These are phyloP conservation scores for Chalciporus piperatus DNA, from an alignment of 768 basidiomycete species.

Conservation along the genomic window DNA sequence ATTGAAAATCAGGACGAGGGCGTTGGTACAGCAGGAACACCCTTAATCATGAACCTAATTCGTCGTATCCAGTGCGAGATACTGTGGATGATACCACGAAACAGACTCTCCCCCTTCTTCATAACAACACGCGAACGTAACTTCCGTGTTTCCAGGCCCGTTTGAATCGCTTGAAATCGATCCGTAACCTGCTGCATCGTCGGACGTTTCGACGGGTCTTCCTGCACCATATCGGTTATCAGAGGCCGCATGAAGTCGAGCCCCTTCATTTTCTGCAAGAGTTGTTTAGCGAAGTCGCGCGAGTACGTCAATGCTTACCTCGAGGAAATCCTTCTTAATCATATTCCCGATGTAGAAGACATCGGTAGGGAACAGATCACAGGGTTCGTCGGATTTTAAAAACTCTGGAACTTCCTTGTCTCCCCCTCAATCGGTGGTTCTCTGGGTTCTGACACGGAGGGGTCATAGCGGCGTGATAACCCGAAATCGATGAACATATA, in stretches of 20 bases:
- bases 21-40: conserved; percentile 20
- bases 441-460: conserved; percentile 19
- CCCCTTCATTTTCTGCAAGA: neutral
- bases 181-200: conserved; percentile 35
- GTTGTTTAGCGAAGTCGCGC: neutral
- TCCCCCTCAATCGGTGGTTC: conserved; percentile 34
- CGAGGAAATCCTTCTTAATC: conserved; percentile 29
- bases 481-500: conserved; percentile 30
- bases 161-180: conserved; percentile 25
- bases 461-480: conserved; percentile 27
- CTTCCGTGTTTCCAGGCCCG: conserved; percentile 19
- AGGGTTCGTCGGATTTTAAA: conserved; percentile 13
- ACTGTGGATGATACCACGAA: conserved; percentile 1
- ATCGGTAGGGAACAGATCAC: conserved; percentile 41
- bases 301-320: conserved; percentile 17
- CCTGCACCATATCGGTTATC: conserved; percentile 37
- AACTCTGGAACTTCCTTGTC: conserved; percentile 42
- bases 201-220: conserved; percentile 36
- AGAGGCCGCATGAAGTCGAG: conserved; percentile 35
- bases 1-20: no score
- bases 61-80: conserved; percentile 26
- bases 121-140: conserved; percentile 29
- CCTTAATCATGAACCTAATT: conserved; percentile 12
- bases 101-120: neutral
- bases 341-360: conserved; percentile 42